A percentile compares a stretch with the other conserved stretches of the same genome.
phyloP scores from a whole-genome alignment of 2,329 filamentous ascomycete genomes.

The Beauveria sp. region DNA sequence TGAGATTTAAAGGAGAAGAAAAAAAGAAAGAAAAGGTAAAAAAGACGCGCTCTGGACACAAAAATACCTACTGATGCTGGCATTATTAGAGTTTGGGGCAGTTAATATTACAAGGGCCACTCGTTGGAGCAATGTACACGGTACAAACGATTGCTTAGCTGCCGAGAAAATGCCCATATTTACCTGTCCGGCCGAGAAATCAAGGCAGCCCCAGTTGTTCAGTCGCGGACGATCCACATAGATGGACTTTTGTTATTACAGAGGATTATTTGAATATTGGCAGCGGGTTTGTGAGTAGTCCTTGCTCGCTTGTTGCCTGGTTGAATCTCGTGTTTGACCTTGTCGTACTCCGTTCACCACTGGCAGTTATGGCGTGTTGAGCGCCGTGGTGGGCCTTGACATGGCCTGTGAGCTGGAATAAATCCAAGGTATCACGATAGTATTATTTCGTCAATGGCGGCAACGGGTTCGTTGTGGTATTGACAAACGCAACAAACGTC shows the following conservation, averaged over 20 bases:
- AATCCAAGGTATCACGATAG: no score
- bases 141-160: neutral
- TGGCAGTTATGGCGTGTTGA: no score
- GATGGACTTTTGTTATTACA: neutral
- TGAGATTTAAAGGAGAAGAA: no score
- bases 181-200: neutral
- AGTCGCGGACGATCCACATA: neutral
- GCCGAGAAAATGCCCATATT: neutral
- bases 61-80: neutral
- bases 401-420: no score
- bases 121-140: neutral
- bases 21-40: neutral
- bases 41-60: neutral
- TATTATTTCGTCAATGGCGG: no score
- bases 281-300: neutral
- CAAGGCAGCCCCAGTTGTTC: neutral
- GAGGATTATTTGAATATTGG: neutral
- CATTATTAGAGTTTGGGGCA: neutral
- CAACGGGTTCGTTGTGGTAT: no score
- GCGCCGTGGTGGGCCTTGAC: no score
- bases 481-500: no score
- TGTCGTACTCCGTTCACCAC: no score
- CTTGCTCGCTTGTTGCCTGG: neutral
- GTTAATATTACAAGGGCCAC: neutral
- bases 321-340: neutral